phyloP scores from a whole-genome alignment of 441 rosid genomes.

The Adansonia madagascariensis region DNA sequence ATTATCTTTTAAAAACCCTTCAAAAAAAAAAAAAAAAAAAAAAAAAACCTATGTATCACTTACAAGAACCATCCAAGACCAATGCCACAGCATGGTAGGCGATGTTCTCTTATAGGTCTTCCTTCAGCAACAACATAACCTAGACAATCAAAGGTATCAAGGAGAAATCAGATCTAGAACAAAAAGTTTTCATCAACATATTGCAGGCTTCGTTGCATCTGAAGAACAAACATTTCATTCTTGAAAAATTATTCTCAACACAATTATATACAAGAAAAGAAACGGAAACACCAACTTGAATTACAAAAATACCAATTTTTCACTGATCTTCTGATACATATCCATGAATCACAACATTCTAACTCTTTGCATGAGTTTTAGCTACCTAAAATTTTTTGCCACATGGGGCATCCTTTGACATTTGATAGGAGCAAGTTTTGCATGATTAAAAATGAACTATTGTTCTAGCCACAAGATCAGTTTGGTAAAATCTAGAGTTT shows the following conservation, averaged over 20 bases:
- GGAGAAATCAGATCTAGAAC: background rate
- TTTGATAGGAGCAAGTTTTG: background rate
- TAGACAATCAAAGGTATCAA: constrained; percentile 26
- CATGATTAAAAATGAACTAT: background rate
- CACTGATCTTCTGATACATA: background rate
- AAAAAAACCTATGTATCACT: constrained; percentile 36
- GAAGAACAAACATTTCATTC: background rate
- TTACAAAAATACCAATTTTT: background rate
- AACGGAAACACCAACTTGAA: background rate
- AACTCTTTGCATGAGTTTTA: background rate
- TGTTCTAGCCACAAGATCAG: background rate
- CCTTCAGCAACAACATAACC: constrained; percentile 91
- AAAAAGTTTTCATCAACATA: background rate
- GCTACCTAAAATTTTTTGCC: background rate
- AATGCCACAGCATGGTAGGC: constrained; percentile 89
- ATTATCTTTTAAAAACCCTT: background rate
- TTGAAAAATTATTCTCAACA: background rate
- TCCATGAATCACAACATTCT: constrained; percentile 9
- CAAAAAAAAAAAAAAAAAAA: background rate
- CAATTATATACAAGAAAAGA: constrained; percentile 4
- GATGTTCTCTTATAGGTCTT: constrained; percentile 73
- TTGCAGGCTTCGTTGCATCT: background rate
- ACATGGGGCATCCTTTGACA: background rate
- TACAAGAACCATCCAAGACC: constrained; percentile 93
- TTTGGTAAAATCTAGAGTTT: background rate